Base-by-base conservation (phyloP, 805 yeast species). In the Lachancea nothofagi region DNA sequence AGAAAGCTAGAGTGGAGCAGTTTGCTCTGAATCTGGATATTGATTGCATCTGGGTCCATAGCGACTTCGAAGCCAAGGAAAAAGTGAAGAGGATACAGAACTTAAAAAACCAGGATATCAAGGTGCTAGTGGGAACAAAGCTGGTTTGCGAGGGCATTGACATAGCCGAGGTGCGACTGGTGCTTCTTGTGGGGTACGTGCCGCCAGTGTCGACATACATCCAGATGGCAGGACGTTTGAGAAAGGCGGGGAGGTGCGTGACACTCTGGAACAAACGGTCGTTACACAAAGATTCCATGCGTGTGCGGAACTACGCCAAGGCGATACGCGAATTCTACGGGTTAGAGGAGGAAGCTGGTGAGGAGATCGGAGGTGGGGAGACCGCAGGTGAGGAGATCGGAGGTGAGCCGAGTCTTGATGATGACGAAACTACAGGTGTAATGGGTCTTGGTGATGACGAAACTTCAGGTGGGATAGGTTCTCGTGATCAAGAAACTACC, bases 141-240 rank as follows among this genome's bases (percentile, higher is more conserved):
- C 30, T 28, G n/a, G 30, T 28, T 9, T 10, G 15, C 15, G 30
- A 28, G 30, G 30, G 30, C 8, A 28, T 28, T 12, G 30, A 28
- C 14, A 28, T 9, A 9, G 7, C 30, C 30, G 14, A 14, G 7
- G 13, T 28, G 8, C 7, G 15, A n/a, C n/a, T 28, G 30, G 30
- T 28, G 14, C 15, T 28, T 8, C 9, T 28, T 9, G n/a, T 12
- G n/a, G 30, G 15, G 8, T 28, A 28, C 30, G 30, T 28, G 30
- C 30, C 30, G 7, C 15, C 30, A 14, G 15, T 28, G 30, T 12
- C 15, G n/a, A 14, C 15, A 14, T 28, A 14, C 15, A 28, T 28
- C 30, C 30, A 28, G 15, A 14, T 14, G 15, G 15, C 30, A 7
- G 30, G 30, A 14, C 30, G 30, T 9, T 10, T 28, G 30, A 9